phyloP scores from a whole-genome alignment of 2,329 filamentous ascomycete species.

The Phialophora chinensis region DNA sequence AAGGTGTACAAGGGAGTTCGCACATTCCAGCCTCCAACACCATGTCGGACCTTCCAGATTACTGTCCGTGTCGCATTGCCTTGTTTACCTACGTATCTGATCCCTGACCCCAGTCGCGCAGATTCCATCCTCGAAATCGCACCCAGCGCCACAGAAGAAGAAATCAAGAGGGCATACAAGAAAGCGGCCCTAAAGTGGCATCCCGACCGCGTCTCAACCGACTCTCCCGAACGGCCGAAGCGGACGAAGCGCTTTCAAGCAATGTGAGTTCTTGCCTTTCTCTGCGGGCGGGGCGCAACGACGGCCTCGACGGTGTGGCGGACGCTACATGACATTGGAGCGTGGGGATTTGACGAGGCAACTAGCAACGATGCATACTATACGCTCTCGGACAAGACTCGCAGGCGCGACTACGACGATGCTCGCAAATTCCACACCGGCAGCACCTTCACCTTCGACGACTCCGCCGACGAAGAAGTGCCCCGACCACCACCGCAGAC shows the following conservation, averaged over 20 bases:
- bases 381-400: slow-evolving; percentile 77
- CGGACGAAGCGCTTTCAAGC: slow-evolving; percentile 90
- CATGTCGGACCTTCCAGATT: slow-evolving; percentile 39
- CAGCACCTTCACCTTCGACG: slow-evolving; percentile 55
- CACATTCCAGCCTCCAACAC: background rate
- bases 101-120: slow-evolving; percentile 7
- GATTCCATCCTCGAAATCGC: slow-evolving; percentile 69
- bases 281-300: background rate
- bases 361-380: slow-evolving; percentile 84
- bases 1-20: background rate
- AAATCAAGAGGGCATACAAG: slow-evolving; percentile 95
- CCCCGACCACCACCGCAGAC: slow-evolving; percentile 41
- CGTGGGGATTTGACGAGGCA: background rate
- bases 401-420: slow-evolving; percentile 83
- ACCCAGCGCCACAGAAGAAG: slow-evolving; percentile 75
- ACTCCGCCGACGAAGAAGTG: slow-evolving; percentile 49
- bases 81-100: background rate
- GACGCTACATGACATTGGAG: background rate
- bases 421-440: slow-evolving; percentile 66
- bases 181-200: slow-evolving; percentile 89
- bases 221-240: slow-evolving; percentile 79
- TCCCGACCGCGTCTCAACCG: slow-evolving; percentile 83
- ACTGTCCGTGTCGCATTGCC: slow-evolving; percentile 31
- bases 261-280: slow-evolving; percentile 51
- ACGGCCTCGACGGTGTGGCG: background rate